These are phyloP conservation scores for Casuarina glauca DNA, from an alignment of 306 rosid genomes.

Conservation along the genomic window DNA sequence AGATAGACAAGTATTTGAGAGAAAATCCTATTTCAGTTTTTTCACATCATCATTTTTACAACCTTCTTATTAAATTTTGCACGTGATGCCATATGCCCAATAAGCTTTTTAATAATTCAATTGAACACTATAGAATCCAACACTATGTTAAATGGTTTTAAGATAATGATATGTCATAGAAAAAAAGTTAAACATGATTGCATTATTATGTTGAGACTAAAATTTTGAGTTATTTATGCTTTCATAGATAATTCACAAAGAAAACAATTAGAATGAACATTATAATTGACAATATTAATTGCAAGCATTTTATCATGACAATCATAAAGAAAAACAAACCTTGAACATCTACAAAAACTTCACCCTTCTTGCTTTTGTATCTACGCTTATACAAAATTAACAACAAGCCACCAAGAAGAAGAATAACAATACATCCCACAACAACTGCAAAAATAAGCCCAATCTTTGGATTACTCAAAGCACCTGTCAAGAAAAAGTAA, in stretches of 20 bases:
- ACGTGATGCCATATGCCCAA: too few relatives aligned
- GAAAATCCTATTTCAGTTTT: too few relatives aligned
- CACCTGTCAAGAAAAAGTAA: conserved; percentile 47
- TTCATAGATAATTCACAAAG: not conserved
- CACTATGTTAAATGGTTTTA: not conserved
- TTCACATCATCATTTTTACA: too few relatives aligned
- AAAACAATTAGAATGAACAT: not conserved
- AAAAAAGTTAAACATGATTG: not conserved
- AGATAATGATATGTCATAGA: not conserved
- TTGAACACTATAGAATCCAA: too few relatives aligned
- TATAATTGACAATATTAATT: not conserved
- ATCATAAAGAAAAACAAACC: conserved; percentile 53
- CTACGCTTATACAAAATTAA: conserved; percentile 59
- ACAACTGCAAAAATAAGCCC: conserved; percentile 71
- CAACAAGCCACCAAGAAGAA: conserved; percentile 55
- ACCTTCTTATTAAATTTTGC: too few relatives aligned
- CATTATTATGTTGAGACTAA: not conserved
- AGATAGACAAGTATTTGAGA: too few relatives aligned
- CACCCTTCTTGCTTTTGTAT: conserved; percentile 67
- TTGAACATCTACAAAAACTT: conserved; percentile 89
- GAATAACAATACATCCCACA: conserved; percentile 51
- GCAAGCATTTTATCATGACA: not conserved
- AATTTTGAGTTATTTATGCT: not conserved
- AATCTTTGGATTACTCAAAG: conserved; percentile 53
- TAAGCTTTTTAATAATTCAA: too few relatives aligned